Conservation (phyloP, 208 protist species). For the Trypanosoma melophagium region DNA sequence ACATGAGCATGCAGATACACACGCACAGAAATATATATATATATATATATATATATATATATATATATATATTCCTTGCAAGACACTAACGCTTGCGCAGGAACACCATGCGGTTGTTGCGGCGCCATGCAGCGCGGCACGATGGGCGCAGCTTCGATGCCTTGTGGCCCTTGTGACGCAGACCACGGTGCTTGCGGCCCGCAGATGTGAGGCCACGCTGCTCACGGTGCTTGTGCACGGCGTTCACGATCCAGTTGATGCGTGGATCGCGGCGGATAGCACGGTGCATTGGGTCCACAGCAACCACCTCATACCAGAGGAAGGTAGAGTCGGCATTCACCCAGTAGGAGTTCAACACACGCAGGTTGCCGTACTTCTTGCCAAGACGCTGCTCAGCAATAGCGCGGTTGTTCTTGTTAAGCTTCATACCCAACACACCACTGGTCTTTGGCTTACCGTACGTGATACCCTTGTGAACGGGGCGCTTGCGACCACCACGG, state of each 20-base stretch:
- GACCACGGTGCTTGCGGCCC: conserved; percentile 95
- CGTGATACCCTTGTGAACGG: conserved; percentile 95
- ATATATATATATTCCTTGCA: too few relatives aligned
- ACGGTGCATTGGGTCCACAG: conserved; percentile 97
- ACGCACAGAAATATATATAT: too few relatives aligned
- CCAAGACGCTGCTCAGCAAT: conserved; percentile 98
- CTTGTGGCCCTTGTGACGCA: conserved; percentile 95
- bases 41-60: too few relatives aligned
- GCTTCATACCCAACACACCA: conserved; percentile 98
- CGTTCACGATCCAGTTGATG: conserved; percentile 99
- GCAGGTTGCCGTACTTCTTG: conserved; percentile 94
- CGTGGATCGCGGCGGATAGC: conserved; percentile 97
- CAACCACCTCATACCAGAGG: conserved; percentile 99
- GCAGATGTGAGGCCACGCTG: conserved; percentile 98
- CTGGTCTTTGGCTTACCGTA: conserved; percentile 98
- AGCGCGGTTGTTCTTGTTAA: conserved; percentile 93
- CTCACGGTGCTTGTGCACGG: conserved; percentile 98
- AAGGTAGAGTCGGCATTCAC: conserved; percentile 96
- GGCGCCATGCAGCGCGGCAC: conserved; percentile 96
- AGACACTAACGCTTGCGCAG: conserved; percentile 78
- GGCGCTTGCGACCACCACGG: conserved; percentile 98
- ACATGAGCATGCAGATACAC: neutral
- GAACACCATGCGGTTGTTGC: conserved; percentile 97
- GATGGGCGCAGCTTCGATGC: conserved; percentile 96
- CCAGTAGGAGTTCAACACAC: conserved; percentile 99